Base-by-base conservation (phyloP, 371 early-diverging fungal species). In the Rhizomucor miehei region DNA sequence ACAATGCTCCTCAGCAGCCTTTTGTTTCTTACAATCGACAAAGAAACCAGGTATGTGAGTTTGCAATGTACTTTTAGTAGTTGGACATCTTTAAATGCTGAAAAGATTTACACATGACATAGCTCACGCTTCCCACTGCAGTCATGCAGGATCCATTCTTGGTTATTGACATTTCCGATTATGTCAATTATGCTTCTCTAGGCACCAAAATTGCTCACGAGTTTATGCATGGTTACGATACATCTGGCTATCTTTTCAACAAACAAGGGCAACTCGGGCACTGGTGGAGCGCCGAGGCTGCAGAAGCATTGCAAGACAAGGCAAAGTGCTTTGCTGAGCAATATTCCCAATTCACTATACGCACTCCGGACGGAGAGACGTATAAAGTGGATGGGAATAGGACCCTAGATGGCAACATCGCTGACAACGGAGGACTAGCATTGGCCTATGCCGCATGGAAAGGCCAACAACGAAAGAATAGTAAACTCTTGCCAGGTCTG, bases 391-490 rank as follows among this genome's bases (percentile, higher is more conserved):
- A 86, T 54, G 85, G 87, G 6, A 64, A 75, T 37, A 60, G 77
- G 19, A 91, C 89, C 2, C 60, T 90, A 6, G 79, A 82, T 14
- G 84, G 85, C 56, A 90, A 90, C 54, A 46, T 90, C 21, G 90
- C 91, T 0, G 90, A 90, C 54, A 76, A 79, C 38, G 88, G 85
- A 12, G 90, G 82, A 3, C 45, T 78, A 66, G 56, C 23, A 62
- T 54, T 29, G n/a, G 56, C 81, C 0, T 78, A 62, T 49, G 49
- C 65, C 13, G 71, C 79, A 36, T 81, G 81, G 81, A 49, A 65
- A 48, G 25, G 16, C 6, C 24, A 37, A 45, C 9, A 6, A 4
- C 13, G 24, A 19, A 35, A 25, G 9, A 36, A 55, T 17, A 36
- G 47, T 47, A n/a, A 29, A 11, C 20, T 55, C 5, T 57, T 80